These are phyloP conservation scores for Mycosarcoma mackinlayi DNA, from an alignment of 1,284 basidiomycete genomes.

Conservation along the genomic window DNA sequence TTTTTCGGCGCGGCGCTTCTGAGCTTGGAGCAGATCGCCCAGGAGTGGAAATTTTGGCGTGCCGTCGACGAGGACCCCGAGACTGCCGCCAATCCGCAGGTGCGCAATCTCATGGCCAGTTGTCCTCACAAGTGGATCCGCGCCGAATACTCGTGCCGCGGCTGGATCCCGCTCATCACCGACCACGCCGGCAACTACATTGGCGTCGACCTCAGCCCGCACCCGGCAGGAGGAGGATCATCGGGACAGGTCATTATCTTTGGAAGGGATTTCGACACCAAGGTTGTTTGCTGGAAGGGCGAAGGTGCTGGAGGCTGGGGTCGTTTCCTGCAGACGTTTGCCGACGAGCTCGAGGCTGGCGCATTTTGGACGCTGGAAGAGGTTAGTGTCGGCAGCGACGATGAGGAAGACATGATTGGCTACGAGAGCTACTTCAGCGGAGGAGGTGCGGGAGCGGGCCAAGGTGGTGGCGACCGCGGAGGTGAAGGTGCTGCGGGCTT, in stretches of 20 bases:
- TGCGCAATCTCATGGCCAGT: constrained; percentile 77
- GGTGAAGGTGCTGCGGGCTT: constrained; percentile 62
- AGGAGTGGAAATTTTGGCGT: constrained; percentile 67
- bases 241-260: constrained; percentile 96
- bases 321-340: constrained; percentile 90
- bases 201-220: constrained; percentile 90
- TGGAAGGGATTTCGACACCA: constrained; percentile 96
- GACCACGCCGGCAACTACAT: constrained; percentile 97
- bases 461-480: constrained; percentile 60
- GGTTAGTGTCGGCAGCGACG: constrained; percentile 37
- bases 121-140: constrained; percentile 93
- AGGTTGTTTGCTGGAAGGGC: constrained; percentile 80
- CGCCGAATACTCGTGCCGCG: constrained; percentile 87
- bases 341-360: constrained; percentile 89
- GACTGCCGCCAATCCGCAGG: constrained; percentile 57
- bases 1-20: constrained; percentile 66
- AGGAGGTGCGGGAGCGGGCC: constrained; percentile 51
- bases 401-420: constrained; percentile 64
- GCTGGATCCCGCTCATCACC: constrained; percentile 93
- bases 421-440: constrained; percentile 65
- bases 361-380: constrained; percentile 71
- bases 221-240: constrained; percentile 72
- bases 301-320: constrained; percentile 94
- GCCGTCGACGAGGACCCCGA: constrained; percentile 63
- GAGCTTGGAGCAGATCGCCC: constrained; percentile 57